Evolutionary conservation across 176 grass and related monocot species (phyloP), one percentile per base, ranked within the genome.

Genomic region (Hsuehochloa calcarea): DNA sequence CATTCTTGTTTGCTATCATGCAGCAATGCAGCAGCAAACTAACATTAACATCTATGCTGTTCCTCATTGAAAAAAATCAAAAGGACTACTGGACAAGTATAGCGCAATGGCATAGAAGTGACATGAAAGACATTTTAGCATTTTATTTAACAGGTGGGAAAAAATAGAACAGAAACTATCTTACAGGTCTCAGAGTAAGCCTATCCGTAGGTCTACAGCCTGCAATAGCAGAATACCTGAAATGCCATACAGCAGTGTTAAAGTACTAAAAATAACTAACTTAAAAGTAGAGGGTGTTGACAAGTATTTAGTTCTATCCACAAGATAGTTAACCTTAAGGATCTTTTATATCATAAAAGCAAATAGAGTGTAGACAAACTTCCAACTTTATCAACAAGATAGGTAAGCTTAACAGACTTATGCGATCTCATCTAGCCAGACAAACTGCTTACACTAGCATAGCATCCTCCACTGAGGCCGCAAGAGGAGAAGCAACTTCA

Each of bases 401-500:
- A 78, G n/a, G 16, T 67, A 68, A 51, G 16, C 43, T 16, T 70
- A 68, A 34, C 2, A 16, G 38, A 55, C 10, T 60, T 60, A 58
- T 79, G 56, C 26, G 76, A 69, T 73, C 43, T 8, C 14, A 78
- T 80, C 17, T 29, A 80, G 75, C 55, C 74, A 27, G 46, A 60
- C 35, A 85, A 84, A 86, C 5, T 67, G 55, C 86, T 93, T 98
- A 98, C 96, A 98, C 81, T 49, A 98, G 88, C 69, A 94, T 84
- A 62, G 96, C 88, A 85, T 98, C 96, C 81, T 98, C 96, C 23
- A 96, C 91, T 77, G 93, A 93, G 14, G 96, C 61, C 50, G 88
- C 90, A 45, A 99, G 89, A 85, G 96, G 96, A 88, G 93, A 99
- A 89, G 85, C 93, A 86, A 99, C 96, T 99, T 92, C 96, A 87